Evolutionary conservation across 495 filamentous ascomycete genomes (phyloP).

Genomic region (Astrothelium macrocarpum): DNA sequence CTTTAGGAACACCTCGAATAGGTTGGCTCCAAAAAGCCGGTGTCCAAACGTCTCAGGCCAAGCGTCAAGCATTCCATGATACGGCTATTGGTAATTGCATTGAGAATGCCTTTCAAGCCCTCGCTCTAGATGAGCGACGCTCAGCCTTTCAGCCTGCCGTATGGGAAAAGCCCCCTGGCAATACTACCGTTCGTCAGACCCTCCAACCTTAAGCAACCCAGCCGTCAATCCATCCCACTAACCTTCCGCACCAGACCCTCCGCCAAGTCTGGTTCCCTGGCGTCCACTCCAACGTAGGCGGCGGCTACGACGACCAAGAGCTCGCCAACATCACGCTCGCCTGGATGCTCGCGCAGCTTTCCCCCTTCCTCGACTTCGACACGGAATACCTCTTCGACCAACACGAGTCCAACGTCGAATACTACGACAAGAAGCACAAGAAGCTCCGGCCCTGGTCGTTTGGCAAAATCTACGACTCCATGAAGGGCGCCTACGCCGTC

Average conservation of each 20-base stretch:
- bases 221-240: too few relatives aligned
- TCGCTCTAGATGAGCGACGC: constrained; percentile 63
- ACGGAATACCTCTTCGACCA: constrained; percentile 43
- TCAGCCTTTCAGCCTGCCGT: constrained; percentile 54
- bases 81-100: constrained; percentile 47
- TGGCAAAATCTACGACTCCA: constrained; percentile 43
- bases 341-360: constrained; percentile 66
- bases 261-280: constrained; percentile 68
- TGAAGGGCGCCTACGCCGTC: constrained; percentile 41
- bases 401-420: constrained; percentile 37
- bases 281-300: constrained; percentile 57
- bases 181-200: constrained; percentile 19
- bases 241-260: constrained; percentile 41
- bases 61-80: constrained; percentile 52
- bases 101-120: constrained; percentile 62
- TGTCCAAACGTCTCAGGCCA: constrained; percentile 37
- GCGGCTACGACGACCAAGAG: constrained; percentile 49
- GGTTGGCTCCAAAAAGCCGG: constrained; percentile 31
- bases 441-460: constrained; percentile 51
- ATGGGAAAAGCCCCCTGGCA: constrained; percentile 44
- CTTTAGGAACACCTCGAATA: constrained; percentile 28
- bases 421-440: constrained; percentile 39
- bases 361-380: constrained; percentile 51
- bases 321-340: constrained; percentile 57
- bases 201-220: too few relatives aligned